phyloP scores from a whole-genome alignment of 106 monocot genomes.

The Dendrobium chrysotoxum region DNA sequence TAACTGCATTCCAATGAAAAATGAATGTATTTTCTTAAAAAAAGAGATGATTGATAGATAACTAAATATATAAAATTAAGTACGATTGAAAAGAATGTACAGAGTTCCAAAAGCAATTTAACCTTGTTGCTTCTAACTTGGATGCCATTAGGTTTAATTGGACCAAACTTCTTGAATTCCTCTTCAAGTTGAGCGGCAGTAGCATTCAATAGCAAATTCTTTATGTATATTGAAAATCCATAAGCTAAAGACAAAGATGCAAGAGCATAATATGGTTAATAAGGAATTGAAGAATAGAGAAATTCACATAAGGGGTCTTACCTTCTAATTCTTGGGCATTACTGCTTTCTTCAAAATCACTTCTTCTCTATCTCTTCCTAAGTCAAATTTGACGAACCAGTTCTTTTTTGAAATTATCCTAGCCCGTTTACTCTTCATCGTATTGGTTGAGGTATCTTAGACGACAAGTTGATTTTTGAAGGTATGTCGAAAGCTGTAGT shows the following conservation, averaged over 20 bases:
- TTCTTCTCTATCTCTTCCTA: too few relatives aligned
- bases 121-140: slow-evolving; percentile 75
- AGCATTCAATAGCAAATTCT: slow-evolving; percentile 49
- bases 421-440: too few relatives aligned
- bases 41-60: neutral
- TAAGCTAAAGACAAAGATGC: slow-evolving; percentile 29
- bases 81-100: neutral
- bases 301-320: neutral
- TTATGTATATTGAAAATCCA: slow-evolving; percentile 55
- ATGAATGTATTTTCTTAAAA: too few relatives aligned
- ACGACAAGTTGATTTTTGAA: too few relatives aligned
- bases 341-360: slow-evolving; percentile 19
- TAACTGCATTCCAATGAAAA: slow-evolving; percentile 25
- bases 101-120: neutral
- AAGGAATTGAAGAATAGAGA: neutral
- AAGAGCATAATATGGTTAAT: neutral
- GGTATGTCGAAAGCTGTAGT: too few relatives aligned
- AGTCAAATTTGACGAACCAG: too few relatives aligned
- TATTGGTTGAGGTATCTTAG: too few relatives aligned
- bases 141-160: slow-evolving; percentile 48
- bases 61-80: neutral
- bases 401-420: too few relatives aligned
- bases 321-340: slow-evolving; percentile 51
- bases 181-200: slow-evolving; percentile 47
- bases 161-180: slow-evolving; percentile 70